Evolutionary conservation across 2,329 filamentous ascomycete species (phyloP), one percentile per base, ranked within the genome.

Genomic region (Diaporthe citriasiana): DNA sequence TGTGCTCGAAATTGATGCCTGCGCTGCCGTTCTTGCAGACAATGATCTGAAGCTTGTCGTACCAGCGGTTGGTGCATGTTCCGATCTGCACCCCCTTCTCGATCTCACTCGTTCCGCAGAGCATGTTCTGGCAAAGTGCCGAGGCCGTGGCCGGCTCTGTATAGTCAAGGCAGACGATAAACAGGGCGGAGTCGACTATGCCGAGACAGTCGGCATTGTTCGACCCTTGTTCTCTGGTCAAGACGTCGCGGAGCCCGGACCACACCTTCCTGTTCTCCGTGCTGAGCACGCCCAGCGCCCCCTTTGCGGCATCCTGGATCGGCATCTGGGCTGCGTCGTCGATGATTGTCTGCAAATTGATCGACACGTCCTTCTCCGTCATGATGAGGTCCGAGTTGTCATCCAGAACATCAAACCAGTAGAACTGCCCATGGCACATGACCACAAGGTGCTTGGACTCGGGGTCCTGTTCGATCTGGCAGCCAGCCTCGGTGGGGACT

Each of bases 1-100:
- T 99, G 81, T 99, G 97, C 83, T 99, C 97, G 79, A 99, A 98
- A 85, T 99, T 99, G 90, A 99, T 98, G 8, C 97, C 97, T 0
- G 97, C 97, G 80, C 95, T 98, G 73, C 97, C 97, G 83, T 98
- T 99, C 85, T 98, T 97, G 88, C 97, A 98, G 68, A 99, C 97
- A 71, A 99, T 98, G 76, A 99, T 98, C 82, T 99, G 97, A 63
- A 99, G 88, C 86, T 99, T 99, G 85, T 99, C 97, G 81, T 99
- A 99, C 97, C 97, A 99, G 76, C 97, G 89, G 83, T 99, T 99
- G 19, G 96, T 98, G 84, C 97, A 99, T 2, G 97, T 98, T 40
- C 97, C 97, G 57, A 98, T 95, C 84, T 99, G 97, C 2, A 99
- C 94, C 6, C 97, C 97, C 81, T 93, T 94, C 79, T 97, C 94